Percentiles rank a stretch among this genome's conserved stretches.
phyloP scores from a whole-genome alignment of 164 flowering plant genomes.

The Chloranthus sessilifolius region DNA sequence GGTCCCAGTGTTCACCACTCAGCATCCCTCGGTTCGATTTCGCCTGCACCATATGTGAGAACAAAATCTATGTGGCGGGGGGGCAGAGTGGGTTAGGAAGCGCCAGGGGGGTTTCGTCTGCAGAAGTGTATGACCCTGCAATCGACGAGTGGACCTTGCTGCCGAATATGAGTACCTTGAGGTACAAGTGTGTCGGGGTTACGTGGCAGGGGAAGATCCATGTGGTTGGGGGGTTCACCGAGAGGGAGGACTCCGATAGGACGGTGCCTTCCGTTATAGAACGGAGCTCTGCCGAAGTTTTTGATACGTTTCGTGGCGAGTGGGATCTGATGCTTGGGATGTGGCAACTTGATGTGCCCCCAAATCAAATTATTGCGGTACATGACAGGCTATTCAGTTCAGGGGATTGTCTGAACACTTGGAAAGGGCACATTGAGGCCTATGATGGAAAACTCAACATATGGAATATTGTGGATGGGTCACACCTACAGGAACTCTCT shows the following conservation, averaged over 20 bases:
- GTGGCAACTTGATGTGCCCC: conserved; percentile 69
- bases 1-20: conserved; percentile 41
- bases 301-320: conserved; percentile 22
- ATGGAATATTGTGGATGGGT: conserved; percentile 53
- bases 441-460: conserved; percentile 47
- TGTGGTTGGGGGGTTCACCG: conserved; percentile 56
- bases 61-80: conserved; percentile 56
- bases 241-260: conserved; percentile 22
- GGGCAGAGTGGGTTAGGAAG: conserved; percentile 31
- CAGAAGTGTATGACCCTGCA: conserved; percentile 44
- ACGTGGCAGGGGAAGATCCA: conserved; percentile 52
- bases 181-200: conserved; percentile 60
- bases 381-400: conserved; percentile 48
- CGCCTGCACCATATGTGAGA: conserved; percentile 39
- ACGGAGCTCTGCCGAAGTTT: conserved; percentile 58
- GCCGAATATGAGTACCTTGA: conserved; percentile 38
- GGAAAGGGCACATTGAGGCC: conserved; percentile 65
- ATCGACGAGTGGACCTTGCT: conserved; percentile 32
- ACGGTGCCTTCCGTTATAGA: conserved; percentile 11
- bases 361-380: conserved; percentile 52
- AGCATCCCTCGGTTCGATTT: conserved; percentile 39
- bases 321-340: conserved; percentile 43
- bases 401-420: conserved; percentile 50
- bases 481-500: conserved; percentile 20
- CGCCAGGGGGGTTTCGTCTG: conserved; percentile 34